Evolutionary conservation across 441 rosid genomes (phyloP).

Genomic region (Adansonia rubrostipa): DNA sequence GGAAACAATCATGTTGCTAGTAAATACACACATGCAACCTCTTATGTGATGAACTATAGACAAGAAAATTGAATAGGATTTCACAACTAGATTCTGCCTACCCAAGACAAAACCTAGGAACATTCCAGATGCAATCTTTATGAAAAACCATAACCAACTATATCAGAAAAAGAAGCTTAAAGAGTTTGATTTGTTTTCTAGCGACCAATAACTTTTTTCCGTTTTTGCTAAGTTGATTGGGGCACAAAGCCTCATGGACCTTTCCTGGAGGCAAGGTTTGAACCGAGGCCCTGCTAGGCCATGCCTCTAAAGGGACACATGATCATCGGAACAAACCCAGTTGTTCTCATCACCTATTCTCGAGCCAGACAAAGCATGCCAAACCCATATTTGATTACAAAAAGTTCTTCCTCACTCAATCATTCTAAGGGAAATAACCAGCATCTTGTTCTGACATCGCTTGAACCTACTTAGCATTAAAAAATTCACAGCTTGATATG

Average conservation of each 20-base stretch:
- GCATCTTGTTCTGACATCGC: not conserved
- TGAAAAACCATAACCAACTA: not conserved
- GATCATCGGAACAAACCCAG: not conserved
- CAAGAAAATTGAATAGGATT: conserved; percentile 1
- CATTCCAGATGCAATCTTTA: conserved; percentile 5
- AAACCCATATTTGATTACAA: not conserved
- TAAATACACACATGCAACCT: not conserved
- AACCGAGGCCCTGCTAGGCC: not conserved
- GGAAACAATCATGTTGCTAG: conserved; percentile 2
- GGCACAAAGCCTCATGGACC: not conserved
- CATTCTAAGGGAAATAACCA: not conserved
- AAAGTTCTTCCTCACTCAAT: not conserved
- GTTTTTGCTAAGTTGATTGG: not conserved
- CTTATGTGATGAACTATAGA: not conserved
- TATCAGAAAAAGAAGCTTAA: not conserved
- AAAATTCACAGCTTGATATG: conserved; percentile 16
- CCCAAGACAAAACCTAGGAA: not conserved
- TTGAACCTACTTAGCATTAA: conserved; percentile 11
- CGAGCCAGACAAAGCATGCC: not conserved
- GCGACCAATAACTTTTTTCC: not conserved
- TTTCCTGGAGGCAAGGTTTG: not conserved
- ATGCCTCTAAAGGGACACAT: not conserved
- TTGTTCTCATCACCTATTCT: conserved; percentile 7
- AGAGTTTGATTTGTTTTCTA: not conserved
- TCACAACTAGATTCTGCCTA: not conserved